Conservation (phyloP, 306 rosid genomes). For the Cicer chorassanicum region DNA sequence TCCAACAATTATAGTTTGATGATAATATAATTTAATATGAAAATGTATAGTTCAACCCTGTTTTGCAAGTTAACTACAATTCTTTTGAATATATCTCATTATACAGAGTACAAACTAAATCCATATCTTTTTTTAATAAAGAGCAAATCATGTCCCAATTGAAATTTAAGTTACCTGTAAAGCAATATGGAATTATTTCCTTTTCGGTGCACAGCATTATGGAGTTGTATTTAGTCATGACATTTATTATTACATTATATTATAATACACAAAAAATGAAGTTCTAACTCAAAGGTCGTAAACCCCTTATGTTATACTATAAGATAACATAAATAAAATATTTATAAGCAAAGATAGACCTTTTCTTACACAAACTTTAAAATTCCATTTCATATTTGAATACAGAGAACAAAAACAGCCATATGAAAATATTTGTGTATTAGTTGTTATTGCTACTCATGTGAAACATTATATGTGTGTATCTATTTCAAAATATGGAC, state of each 20-base stretch:
- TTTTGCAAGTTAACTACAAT: slow-evolving; percentile 34
- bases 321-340: background rate
- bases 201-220: slow-evolving; percentile 11
- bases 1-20: slow-evolving; percentile 42
- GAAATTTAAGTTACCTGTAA: slow-evolving; percentile 34
- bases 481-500: too few relatives aligned
- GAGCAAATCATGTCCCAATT: slow-evolving; percentile 38
- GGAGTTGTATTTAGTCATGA: background rate
- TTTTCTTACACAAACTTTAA: background rate
- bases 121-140: slow-evolving; percentile 30
- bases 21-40: slow-evolving; percentile 42
- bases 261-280: background rate
- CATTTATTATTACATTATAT: background rate
- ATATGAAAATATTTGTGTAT: too few relatives aligned
- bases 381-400: background rate
- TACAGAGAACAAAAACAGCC: background rate
- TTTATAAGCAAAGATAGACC: background rate
- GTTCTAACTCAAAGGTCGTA: background rate
- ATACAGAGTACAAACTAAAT: slow-evolving; percentile 13
- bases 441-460: too few relatives aligned
- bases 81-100: slow-evolving; percentile 41
- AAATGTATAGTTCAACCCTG: slow-evolving; percentile 40
- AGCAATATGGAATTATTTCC: slow-evolving; percentile 24
- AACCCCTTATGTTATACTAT: background rate
- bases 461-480: too few relatives aligned